A percentile compares a stretch with the other conserved stretches of the same genome.
Conservation (phyloP, 306 rosid genomes). For the Lupinus albus region DNA sequence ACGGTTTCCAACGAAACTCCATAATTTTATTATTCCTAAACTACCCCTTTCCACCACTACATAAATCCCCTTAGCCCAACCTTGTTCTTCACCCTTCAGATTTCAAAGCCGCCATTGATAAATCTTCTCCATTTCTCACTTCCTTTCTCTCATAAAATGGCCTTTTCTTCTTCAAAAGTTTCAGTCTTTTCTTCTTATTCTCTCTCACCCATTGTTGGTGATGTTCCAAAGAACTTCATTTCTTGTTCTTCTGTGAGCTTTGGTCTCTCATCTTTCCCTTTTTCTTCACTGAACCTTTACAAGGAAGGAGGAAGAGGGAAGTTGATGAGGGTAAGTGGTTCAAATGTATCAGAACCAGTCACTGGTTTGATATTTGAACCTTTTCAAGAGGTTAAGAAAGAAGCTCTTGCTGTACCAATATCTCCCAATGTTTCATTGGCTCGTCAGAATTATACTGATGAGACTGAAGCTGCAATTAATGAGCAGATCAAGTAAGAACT, state of each 20-base stretch:
- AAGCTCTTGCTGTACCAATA: conserved; percentile 39
- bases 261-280: neutral
- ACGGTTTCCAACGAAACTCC: conserved; percentile 29
- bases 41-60: conserved; percentile 25
- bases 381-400: conserved; percentile 54
- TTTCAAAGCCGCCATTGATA: conserved; percentile 9
- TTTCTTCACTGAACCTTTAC: neutral
- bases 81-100: conserved; percentile 8
- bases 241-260: conserved; percentile 27
- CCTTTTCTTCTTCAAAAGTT: conserved; percentile 42
- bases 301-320: neutral
- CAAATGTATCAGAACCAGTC: conserved; percentile 8
- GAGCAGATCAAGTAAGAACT: conserved; percentile 54
- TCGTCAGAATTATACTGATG: conserved; percentile 47
- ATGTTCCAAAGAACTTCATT: conserved; percentile 4
- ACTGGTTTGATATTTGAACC: conserved; percentile 51
- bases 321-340: conserved; percentile 38
- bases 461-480: conserved; percentile 50
- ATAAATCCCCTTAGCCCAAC: conserved; percentile 38
- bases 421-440: conserved; percentile 47
- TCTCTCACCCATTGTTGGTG: conserved; percentile 38
- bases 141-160: conserved; percentile 46
- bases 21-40: neutral
- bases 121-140: neutral
- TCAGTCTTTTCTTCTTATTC: conserved; percentile 19